Evolutionary conservation across 495 filamentous ascomycete species (phyloP).

Genomic region (Podospora pseudoanserina): DNA sequence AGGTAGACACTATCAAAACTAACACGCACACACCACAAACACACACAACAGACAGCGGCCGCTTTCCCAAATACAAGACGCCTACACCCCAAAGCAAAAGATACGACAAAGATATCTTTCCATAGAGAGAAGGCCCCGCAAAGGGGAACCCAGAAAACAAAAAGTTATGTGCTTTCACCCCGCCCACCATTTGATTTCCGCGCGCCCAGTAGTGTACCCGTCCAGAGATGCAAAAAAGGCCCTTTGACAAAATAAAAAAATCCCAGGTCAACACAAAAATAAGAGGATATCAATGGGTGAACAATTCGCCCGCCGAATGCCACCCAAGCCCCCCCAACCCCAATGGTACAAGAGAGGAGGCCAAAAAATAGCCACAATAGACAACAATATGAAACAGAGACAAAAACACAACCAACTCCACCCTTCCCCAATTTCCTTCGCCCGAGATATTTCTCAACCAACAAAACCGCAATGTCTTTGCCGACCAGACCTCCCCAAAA

Average conservation of each 20-base stretch:
- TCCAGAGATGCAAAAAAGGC: slow-evolving; percentile 29
- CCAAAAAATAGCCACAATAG: slow-evolving; percentile 13
- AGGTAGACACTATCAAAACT: neutral
- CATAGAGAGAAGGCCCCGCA: slow-evolving; percentile 5
- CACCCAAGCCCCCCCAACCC: slow-evolving; percentile 24
- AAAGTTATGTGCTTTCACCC: neutral
- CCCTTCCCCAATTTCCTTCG: slow-evolving; percentile 12
- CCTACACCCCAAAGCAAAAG: neutral
- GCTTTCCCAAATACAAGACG: neutral
- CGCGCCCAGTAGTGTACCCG: slow-evolving; percentile 18
- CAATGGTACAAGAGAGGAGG: slow-evolving; percentile 27
- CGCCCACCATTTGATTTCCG: neutral
- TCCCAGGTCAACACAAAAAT: slow-evolving; percentile 21
- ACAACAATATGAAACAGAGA: slow-evolving; percentile 13
- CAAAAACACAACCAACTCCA: slow-evolving; percentile 32
- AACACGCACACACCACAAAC: neutral
- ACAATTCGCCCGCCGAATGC: slow-evolving; percentile 15
- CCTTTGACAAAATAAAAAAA: slow-evolving; percentile 23
- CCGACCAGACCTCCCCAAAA: slow-evolving; percentile 19
- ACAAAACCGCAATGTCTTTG: slow-evolving; percentile 31
- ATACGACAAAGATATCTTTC: neutral
- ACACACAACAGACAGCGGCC: neutral
- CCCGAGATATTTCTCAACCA: slow-evolving; percentile 20
- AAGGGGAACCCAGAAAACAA: slow-evolving; percentile 16
- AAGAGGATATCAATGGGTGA: slow-evolving; percentile 8